Percentiles rank a stretch among this genome's conserved stretches.
Evolutionary conservation across 2,329 filamentous ascomycete genomes (phyloP).

Genomic region (Microthyrium microscopicum): DNA sequence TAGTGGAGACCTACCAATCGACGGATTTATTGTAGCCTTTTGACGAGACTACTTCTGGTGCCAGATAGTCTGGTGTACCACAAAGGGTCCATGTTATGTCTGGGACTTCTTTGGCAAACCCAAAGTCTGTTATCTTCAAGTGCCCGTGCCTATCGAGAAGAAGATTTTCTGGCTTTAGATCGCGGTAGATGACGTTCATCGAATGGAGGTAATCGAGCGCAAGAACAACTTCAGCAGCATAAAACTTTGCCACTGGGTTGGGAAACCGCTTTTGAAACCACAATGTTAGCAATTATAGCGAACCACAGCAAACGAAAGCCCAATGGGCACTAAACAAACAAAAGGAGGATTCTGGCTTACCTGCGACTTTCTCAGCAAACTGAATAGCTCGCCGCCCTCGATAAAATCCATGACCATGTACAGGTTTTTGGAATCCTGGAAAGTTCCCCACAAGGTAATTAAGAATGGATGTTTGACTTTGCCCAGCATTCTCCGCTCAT

Average conservation of each 20-base stretch:
- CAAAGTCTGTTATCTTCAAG: constrained; percentile 95
- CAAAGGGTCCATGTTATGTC: constrained; percentile 99
- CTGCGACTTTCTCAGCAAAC: constrained; percentile 79
- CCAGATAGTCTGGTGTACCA: constrained; percentile 92
- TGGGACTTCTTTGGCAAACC: constrained; percentile 92
- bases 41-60: constrained; percentile 94
- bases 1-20: constrained; percentile 69
- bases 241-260: constrained; percentile 97
- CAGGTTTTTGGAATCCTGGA: constrained; percentile 84
- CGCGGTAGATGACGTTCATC: constrained; percentile 93
- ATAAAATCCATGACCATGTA: constrained; percentile 99
- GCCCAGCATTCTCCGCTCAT: constrained; percentile 88
- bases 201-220: constrained; percentile 90
- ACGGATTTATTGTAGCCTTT: constrained; percentile 99
- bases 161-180: constrained; percentile 89
- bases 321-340: too few species aligned
- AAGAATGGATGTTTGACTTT: constrained; percentile 96
- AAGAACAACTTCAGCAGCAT: constrained; percentile 90
- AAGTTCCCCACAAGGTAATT: constrained; percentile 95
- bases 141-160: constrained; percentile 85
- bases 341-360: too few species aligned
- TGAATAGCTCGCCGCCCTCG: constrained; percentile 94
- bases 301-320: too few species aligned
- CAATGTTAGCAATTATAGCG: not conserved
- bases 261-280: constrained; percentile 62